Evolutionary conservation across 345 rosid genomes (phyloP).

Genomic region (Aquilaria yunnanensis): DNA sequence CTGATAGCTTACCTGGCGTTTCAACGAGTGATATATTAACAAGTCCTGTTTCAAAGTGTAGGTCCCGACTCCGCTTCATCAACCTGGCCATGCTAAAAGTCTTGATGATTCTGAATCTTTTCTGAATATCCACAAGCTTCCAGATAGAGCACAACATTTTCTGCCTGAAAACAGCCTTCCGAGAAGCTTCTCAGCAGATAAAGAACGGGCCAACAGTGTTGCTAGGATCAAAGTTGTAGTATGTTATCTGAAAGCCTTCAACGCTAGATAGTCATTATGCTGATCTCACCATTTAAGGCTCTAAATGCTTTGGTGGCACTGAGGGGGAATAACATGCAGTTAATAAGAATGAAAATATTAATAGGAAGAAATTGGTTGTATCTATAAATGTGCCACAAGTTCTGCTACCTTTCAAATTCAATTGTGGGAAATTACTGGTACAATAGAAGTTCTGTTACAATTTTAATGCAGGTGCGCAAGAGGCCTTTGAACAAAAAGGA

Average conservation of each 20-base stretch:
- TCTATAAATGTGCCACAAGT: background rate
- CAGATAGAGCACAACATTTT: constrained; percentile 16
- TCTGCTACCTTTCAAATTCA: constrained; percentile 1
- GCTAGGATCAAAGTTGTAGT: constrained; percentile 71
- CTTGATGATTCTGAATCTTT: constrained; percentile 31
- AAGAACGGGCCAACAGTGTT: constrained; percentile 42
- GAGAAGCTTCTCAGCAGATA: constrained; percentile 41
- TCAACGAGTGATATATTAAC: background rate
- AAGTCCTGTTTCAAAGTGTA: constrained; percentile 9
- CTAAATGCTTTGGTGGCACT: background rate
- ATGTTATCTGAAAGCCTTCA: constrained; percentile 10
- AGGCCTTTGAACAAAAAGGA: constrained; percentile 55
- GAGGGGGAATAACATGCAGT: too few species aligned
- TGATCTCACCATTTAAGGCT: background rate
- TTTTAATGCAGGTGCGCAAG: constrained; percentile 48
- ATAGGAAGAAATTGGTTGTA: background rate
- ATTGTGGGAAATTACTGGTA: background rate
- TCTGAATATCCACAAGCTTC: constrained; percentile 17
- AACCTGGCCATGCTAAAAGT: constrained; percentile 20
- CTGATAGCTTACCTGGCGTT: too few species aligned
- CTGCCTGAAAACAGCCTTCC: constrained; percentile 31
- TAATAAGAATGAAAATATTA: too few species aligned
- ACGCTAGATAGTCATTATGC: background rate
- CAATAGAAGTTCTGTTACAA: background rate
- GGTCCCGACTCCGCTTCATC: constrained; percentile 18